Conservation (phyloP, 2,329 filamentous ascomycete genomes). For the Cladosporium sp. region DNA sequence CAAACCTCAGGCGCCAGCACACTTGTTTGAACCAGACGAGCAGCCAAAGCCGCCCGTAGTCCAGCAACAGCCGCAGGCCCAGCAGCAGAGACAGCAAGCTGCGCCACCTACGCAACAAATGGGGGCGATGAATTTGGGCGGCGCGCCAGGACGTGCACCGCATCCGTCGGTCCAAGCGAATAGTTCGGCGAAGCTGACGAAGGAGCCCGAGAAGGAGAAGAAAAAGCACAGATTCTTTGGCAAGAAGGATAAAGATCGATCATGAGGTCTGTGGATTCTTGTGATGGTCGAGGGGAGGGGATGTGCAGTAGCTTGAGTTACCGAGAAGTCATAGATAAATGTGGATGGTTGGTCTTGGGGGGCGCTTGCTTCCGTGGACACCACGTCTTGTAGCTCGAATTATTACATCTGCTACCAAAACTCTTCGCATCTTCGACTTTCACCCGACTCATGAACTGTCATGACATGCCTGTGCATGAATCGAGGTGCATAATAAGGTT, state of each 20-base stretch:
- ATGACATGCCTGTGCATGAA: no score
- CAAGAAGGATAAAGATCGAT: constrained; percentile 30
- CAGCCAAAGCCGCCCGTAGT: constrained; percentile 51
- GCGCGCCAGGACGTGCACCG: constrained; percentile 21
- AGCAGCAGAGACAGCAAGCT: constrained; percentile 17
- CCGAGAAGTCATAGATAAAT: no score
- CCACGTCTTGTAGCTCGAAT: no score
- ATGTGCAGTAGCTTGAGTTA: no score
- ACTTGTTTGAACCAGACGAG: constrained; percentile 72
- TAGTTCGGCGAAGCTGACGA: constrained; percentile 46
- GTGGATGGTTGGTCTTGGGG: no score
- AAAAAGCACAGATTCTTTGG: constrained; percentile 51
- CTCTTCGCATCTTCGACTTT: no score
- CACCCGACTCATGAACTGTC: no score
- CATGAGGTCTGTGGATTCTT: no score
- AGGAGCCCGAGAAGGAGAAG: constrained; percentile 51
- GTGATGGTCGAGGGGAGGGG: background rate
- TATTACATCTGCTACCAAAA: no score
- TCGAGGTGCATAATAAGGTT: no score
- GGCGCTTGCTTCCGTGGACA: no score
- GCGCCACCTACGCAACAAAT: constrained; percentile 50
- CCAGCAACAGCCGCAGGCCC: constrained; percentile 38
- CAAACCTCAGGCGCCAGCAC: constrained; percentile 73
- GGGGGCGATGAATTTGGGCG: constrained; percentile 49
- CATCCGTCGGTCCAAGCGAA: constrained; percentile 25